Base-by-base conservation (phyloP, 331 rosid genomes). In the Rosa hybrid region DNA sequence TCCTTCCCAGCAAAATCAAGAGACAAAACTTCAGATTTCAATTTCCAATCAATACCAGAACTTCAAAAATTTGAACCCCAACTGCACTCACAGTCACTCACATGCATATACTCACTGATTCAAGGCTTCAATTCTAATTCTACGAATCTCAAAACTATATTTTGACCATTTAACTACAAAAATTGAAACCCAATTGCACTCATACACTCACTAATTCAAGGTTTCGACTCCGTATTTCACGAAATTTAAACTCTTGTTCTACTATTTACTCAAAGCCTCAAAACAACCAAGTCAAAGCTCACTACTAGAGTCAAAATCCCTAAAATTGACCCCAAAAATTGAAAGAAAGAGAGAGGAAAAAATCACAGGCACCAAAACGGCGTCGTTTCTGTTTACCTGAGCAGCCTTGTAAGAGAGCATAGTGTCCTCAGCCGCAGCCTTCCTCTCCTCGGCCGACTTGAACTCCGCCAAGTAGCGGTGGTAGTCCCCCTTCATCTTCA, bases 401-500 rank as follows among this genome's bases (percentile, higher is more conserved):
- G 94, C 97, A 73, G 92, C 90, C 80, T 83, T 89, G 87, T 93
- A 93, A 42, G 97, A 77, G 56, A 88, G 54, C 96, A 91, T 91
- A 25, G 97, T 83, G 68, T 87, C 96, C 79, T 89, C 96, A 60
- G 96, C 96, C n/a, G 94, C 90, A 7, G 94, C 34, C 75, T 89
- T 91, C 65, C 92, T 76, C 23, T 88, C 88, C 34, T 88, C 94
- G 1, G 83, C 92, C 45, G 81, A 54, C 89, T 89, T 87, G 78
- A 91, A 89, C 92, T 93, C 97, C 0, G 96, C 96, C 77, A 91
- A 20, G 82, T 93, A 93, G 74, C 94, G 82, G 74, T 91, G 91
- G 67, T 93, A 93, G 79, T 93, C 97, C 41, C 91, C 97, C 51
- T 93, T 91, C 97, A 93, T 89, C 86, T 93, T 93, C 86, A 87